Conservation (phyloP, 2,329 filamentous ascomycete genomes). For the Coniochaeta sp. region DNA sequence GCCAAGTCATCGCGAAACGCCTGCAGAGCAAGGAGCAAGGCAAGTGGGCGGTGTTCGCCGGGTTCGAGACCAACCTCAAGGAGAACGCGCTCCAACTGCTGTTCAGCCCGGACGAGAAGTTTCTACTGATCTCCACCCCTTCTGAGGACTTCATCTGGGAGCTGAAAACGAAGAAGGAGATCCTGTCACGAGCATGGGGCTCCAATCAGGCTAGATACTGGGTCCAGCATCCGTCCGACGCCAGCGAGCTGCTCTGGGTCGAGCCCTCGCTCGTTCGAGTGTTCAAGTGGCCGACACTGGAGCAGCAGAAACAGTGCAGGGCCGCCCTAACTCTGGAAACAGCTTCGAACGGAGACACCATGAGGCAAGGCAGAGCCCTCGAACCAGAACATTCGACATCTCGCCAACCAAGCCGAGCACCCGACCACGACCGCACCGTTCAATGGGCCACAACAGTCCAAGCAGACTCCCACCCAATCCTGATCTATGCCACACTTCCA, state of each 20-base stretch:
- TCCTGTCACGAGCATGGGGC: neutral
- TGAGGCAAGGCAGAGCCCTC: neutral
- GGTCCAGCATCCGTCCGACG: neutral
- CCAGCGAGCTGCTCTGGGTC: neutral
- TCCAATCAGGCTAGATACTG: neutral
- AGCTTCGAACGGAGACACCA: neutral
- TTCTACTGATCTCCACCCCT: neutral
- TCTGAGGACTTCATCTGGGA: neutral
- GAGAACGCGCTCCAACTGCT: neutral
- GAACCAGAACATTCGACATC: neutral
- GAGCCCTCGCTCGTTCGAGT: neutral
- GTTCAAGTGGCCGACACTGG: neutral
- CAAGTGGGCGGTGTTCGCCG: constrained; percentile 4
- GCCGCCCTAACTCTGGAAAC: neutral
- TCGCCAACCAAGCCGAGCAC: neutral
- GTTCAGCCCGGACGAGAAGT: constrained; percentile 3
- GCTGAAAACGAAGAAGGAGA: neutral
- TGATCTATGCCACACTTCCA: neutral
- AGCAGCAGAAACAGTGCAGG: neutral
- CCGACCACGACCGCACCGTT: neutral
- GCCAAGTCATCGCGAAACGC: neutral
- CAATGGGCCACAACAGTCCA: neutral
- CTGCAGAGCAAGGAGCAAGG: constrained; percentile 3
- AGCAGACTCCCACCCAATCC: neutral
- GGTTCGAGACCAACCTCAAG: neutral